Base-by-base conservation (phyloP, 192 early-diverging fungal genomes). In the Anaeromyces robustus region DNA sequence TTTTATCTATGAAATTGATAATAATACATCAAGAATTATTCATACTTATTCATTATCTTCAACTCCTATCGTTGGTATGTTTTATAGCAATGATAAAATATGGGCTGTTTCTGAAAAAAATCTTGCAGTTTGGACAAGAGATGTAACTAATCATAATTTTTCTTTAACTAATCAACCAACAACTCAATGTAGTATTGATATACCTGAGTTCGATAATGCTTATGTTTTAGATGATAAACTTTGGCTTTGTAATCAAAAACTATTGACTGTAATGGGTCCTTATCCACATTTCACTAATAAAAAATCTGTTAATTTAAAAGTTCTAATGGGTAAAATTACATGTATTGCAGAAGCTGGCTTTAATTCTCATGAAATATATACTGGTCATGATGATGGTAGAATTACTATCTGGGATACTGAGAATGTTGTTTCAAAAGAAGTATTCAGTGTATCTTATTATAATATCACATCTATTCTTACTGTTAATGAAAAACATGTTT, bases 361-460 rank as follows among this genome's bases (percentile, higher is more conserved):
- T 28, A 68, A 68, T n/a, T 7, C 19, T 68, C 1, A n/a, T 26
- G 52, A 86, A 41, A 89, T 94, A 7, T 92, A 90, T 85, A 85
- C 88, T 14, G 92, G 92, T 17, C 94, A 95, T 81, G 94, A 96
- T 39, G 90, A 94, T 84, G 94, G 94, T 34, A 93, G 90, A 80
- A 88, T 96, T 16, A 87, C 89, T 29, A 86, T 94, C 4, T 94
- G 92, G 92, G 89, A 93, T 77, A 85, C 81, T 37, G 82, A 84
- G 22, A 85, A 85, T 3, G 79, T 87, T 17, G 86, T 87, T 30
- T 87, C 86, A 77, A 28, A 87, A 2, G 84, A 85, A 52, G 84
- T 88, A 22, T 85, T 92, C 52, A 86, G 87, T 28, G 91, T 87
- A 1, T 87, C 89, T 4, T 86, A 88, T 80, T 94, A 95, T 85